These are phyloP conservation scores for Ganoderma multipileum DNA, from an alignment of 1,284 basidiomycete genomes.

Conservation along the genomic window DNA sequence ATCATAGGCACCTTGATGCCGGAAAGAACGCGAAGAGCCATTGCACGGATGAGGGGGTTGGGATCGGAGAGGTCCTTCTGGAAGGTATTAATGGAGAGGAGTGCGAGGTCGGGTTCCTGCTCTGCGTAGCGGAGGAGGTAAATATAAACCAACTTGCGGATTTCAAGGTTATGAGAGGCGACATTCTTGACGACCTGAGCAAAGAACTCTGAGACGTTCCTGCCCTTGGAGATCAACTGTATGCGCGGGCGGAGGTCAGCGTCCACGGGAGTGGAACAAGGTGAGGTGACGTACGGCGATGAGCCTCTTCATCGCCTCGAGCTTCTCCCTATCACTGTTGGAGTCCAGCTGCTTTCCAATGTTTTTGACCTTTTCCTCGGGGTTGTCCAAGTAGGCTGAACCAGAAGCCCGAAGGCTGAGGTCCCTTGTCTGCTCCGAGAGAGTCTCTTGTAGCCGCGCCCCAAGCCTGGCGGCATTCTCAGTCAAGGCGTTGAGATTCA, in stretches of 20 bases:
- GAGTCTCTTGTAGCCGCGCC: conserved; percentile 78
- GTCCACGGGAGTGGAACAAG: conserved; percentile 1
- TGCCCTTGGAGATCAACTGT: conserved; percentile 91
- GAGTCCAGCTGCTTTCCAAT: conserved; percentile 88
- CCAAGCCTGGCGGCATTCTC: conserved; percentile 84
- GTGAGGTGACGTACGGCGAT: conserved; percentile 72
- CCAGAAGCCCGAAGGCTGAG: conserved; percentile 64
- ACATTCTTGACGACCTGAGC: conserved; percentile 96
- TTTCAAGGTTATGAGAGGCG: conserved; percentile 89
- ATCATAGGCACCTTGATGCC: conserved; percentile 92
- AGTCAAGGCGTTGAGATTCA: conserved; percentile 72
- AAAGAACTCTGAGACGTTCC: conserved; percentile 92
- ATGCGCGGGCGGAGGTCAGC: not conserved
- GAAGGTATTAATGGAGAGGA: conserved; percentile 98
- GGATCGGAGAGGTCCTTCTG: conserved; percentile 95
- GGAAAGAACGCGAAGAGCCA: conserved; percentile 93
- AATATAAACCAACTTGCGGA: conserved; percentile 97
- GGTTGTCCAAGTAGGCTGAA: conserved; percentile 67
- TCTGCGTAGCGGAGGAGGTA: conserved; percentile 94
- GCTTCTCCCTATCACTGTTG: conserved; percentile 84
- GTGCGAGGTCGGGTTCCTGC: conserved; percentile 91
- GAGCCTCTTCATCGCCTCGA: conserved; percentile 93
- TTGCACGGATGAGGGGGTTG: conserved; percentile 92
- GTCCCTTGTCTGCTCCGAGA: conserved; percentile 81
- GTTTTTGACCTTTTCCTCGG: conserved; percentile 78